Conservation (phyloP, 2,329 filamentous ascomycete genomes). For the Hyphodiscus sp. region DNA sequence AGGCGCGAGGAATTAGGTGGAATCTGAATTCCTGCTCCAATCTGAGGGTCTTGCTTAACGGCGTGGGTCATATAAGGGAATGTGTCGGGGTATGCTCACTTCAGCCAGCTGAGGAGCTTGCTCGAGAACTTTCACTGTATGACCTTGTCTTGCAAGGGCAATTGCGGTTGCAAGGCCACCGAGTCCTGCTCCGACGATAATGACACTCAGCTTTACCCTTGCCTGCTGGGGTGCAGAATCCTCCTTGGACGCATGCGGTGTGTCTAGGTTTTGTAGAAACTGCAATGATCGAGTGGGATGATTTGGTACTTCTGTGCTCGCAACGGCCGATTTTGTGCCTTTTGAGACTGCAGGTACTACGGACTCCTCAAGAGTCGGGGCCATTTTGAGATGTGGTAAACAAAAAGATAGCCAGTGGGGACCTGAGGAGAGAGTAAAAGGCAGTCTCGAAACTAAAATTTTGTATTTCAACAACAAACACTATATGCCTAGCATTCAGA, state of each 20-base stretch:
- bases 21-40: constrained; percentile 37
- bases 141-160: constrained; percentile 7
- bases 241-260: neutral
- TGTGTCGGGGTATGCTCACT: constrained; percentile 21
- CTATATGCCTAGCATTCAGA: too few relatives aligned
- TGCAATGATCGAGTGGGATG: constrained; percentile 9
- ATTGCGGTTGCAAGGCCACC: constrained; percentile 7
- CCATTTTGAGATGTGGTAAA: too few relatives aligned
- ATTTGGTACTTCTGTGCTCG: neutral
- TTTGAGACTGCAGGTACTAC: too few relatives aligned
- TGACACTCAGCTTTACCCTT: constrained; percentile 10
- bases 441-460: too few relatives aligned
- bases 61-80: too few relatives aligned
- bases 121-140: constrained; percentile 5
- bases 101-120: constrained; percentile 24
- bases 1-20: constrained; percentile 32
- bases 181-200: constrained; percentile 30
- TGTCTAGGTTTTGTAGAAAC: constrained; percentile 8
- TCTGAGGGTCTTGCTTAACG: too few relatives aligned
- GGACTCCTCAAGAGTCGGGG: too few relatives aligned
- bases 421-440: too few relatives aligned
- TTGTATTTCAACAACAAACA: too few relatives aligned
- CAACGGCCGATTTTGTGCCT: too few relatives aligned
- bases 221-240: neutral
- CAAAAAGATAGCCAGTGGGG: too few relatives aligned